Evolutionary conservation across 2,329 filamentous ascomycete genomes (phyloP).

Genomic region (Cladophialophora bantiana): DNA sequence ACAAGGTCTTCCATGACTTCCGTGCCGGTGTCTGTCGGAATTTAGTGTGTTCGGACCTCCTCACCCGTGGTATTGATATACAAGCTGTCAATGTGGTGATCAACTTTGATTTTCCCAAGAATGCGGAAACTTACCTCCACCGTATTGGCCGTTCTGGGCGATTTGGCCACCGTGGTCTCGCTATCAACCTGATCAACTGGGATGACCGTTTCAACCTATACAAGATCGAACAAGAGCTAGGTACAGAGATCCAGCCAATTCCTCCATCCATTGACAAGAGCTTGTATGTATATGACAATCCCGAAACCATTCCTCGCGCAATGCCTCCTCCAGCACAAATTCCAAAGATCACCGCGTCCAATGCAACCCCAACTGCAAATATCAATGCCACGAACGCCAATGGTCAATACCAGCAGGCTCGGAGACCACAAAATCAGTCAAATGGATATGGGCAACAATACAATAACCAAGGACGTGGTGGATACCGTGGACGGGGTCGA

Average conservation of each 20-base stretch:
- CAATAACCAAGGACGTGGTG: slow-evolving; percentile 48
- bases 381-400: slow-evolving; percentile 18
- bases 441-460: slow-evolving; percentile 41
- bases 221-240: slow-evolving; percentile 96
- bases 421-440: slow-evolving; percentile 30
- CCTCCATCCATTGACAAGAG: slow-evolving; percentile 94
- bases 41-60: slow-evolving; percentile 93
- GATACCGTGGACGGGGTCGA: slow-evolving; percentile 53
- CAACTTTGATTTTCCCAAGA: slow-evolving; percentile 99
- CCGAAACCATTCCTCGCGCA: slow-evolving; percentile 90
- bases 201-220: slow-evolving; percentile 98
- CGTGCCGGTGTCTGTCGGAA: slow-evolving; percentile 97
- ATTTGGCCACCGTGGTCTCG: slow-evolving; percentile 94
- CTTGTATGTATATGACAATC: slow-evolving; percentile 96
- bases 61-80: slow-evolving; percentile 98
- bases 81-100: slow-evolving; percentile 99
- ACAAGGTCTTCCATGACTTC: slow-evolving; percentile 99
- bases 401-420: slow-evolving; percentile 31
- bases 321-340: slow-evolving; percentile 48
- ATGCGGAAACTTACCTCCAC: slow-evolving; percentile 97
- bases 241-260: slow-evolving; percentile 97
- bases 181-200: slow-evolving; percentile 99
- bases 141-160: slow-evolving; percentile 97
- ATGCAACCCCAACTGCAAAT: slow-evolving; percentile 11
- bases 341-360: slow-evolving; percentile 29